A percentile compares a stretch with the other conserved stretches of the same genome.
phyloP scores from a whole-genome alignment of 73 alveolate species.

The Paramecium primaurelia region DNA sequence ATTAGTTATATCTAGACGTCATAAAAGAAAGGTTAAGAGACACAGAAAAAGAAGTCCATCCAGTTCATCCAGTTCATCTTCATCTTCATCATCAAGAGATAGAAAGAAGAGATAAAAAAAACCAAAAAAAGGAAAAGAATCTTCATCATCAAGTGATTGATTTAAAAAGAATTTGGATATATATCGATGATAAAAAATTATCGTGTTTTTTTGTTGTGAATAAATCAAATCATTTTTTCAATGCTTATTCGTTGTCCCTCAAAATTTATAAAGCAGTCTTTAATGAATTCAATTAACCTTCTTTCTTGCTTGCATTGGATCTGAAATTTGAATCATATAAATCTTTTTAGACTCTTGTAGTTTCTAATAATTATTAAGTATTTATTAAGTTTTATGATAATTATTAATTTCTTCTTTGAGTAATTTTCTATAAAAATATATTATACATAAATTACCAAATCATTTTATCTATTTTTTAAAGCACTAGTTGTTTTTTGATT shows the following conservation, averaged over 20 bases:
- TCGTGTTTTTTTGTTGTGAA: neutral
- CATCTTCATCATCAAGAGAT: constrained; percentile 9
- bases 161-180: neutral
- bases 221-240: constrained; percentile 35
- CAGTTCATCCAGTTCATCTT: constrained; percentile 1
- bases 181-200: constrained; percentile 6
- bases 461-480: neutral
- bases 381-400: neutral
- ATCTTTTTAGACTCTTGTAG: constrained; percentile 4
- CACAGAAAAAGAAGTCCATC: neutral
- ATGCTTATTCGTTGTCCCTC: neutral
- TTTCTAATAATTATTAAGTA: neutral
- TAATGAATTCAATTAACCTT: neutral
- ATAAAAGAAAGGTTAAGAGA: neutral
- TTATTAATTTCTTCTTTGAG: neutral
- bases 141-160: constrained; percentile 21
- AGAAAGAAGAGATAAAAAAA: neutral
- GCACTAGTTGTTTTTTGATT: neutral
- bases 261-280: neutral
- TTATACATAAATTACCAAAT: neutral
- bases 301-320: neutral
- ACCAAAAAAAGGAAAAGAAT: neutral
- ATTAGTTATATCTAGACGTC: neutral
- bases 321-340: neutral
- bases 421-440: neutral